phyloP scores from a whole-genome alignment of 305 asterid genomes.

The Nicotiana rustica region DNA sequence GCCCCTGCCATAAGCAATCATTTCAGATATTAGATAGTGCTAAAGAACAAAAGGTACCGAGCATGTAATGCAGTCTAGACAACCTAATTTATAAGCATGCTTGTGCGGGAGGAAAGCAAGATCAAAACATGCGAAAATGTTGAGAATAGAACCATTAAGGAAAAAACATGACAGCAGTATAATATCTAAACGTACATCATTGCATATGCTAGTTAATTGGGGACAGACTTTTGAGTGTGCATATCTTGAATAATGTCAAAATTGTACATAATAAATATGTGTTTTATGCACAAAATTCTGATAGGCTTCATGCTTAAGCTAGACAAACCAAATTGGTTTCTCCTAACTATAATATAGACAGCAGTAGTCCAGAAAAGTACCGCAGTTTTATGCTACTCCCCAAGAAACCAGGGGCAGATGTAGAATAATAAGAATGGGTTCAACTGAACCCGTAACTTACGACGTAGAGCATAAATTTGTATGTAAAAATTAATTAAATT shows the following conservation, averaged over 20 bases:
- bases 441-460: too few species aligned
- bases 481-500: too few species aligned
- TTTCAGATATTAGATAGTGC: background rate
- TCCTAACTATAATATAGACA: background rate
- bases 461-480: too few species aligned
- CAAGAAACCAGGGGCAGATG: background rate
- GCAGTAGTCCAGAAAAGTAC: background rate
- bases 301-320: background rate
- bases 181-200: background rate
- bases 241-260: background rate
- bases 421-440: too few species aligned
- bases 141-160: constrained; percentile 14
- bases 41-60: background rate
- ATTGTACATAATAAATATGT: background rate
- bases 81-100: background rate
- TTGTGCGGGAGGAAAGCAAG: background rate
- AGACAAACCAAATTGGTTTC: background rate
- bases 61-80: constrained; percentile 5
- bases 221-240: background rate
- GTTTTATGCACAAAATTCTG: background rate
- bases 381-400: background rate
- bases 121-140: background rate
- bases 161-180: background rate
- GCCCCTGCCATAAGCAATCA: constrained; percentile 59
- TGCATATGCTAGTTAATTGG: constrained; percentile 25